Evolutionary conservation across 2,329 filamentous ascomycete genomes (phyloP), one percentile per base, ranked within the genome.

Genomic region (Gaeumannomyces tritici): DNA sequence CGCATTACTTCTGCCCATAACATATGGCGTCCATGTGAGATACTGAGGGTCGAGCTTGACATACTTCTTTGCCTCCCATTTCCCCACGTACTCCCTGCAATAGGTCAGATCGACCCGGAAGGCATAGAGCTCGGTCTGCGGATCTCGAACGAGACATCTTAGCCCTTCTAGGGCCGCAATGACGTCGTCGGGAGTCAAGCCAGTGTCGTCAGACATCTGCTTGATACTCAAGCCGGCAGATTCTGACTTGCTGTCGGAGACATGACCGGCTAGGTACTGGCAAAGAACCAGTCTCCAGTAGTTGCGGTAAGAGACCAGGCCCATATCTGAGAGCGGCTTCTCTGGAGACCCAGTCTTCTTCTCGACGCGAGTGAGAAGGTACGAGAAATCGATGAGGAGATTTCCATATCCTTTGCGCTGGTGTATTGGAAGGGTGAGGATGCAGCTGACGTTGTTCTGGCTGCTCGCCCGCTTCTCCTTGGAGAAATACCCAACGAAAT

Each of bases 401-500:
- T 97, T 93, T 7, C 96, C 95, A 69, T 98, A 99, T 63, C 95
- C 95, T 74, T 97, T 96, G 62, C 96, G 88, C 77, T 97, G 93
- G 72, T 98, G 95, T 62, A 98, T 97, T 0, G 95, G 95, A 54
- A 99, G 79, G 4, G 96, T 96, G 59, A 99, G 79, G 68, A 99
- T 99, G 74, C 95, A 99, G 11, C 92, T 97, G 59, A 99, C 95
- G 67, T 99, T 99, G 74, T 99, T 98, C 69, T 93, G 89, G 65
- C 92, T 96, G 74, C 91, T 93, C 2, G 91, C 89, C 56, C 96
- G 84, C 76, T 99, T 99, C 76, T 99, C 95, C 73, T 99, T 99
- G 60, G 95, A 98, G 70, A 99, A 99, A 72, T 99, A 99, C n/a
- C 95, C 95, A 29, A 98, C 93, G 68, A 99, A 95, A 72, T 97